Percentiles rank a stretch among this genome's conserved stretches.
These are phyloP conservation scores for Colletotrichum abscissum DNA, from an alignment of 2,329 filamentous ascomycete genomes.

Conservation along the genomic window DNA sequence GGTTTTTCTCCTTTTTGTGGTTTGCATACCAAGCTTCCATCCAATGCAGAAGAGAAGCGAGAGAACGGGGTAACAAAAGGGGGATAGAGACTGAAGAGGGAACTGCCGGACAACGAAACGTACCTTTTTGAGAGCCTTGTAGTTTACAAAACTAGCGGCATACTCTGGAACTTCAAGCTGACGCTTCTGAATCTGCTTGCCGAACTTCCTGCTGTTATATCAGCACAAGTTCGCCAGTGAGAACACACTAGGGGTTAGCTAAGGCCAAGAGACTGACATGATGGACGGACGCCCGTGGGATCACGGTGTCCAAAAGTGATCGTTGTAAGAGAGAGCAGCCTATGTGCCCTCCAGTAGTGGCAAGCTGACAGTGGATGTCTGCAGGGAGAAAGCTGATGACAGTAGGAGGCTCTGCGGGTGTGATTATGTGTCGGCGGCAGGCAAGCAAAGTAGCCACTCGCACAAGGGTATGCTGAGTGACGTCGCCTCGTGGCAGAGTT, in stretches of 20 bases:
- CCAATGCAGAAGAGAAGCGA: constrained; percentile 11
- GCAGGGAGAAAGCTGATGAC: constrained; percentile 24
- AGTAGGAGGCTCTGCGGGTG: constrained; percentile 17
- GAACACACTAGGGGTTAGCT: neutral
- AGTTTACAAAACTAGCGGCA: constrained; percentile 98
- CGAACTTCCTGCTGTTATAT: constrained; percentile 85
- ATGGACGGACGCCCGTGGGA: constrained; percentile 20
- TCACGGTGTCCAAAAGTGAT: constrained; percentile 21
- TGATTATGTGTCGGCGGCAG: constrained; percentile 23
- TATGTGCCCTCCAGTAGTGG: constrained; percentile 1
- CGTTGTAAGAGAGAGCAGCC: neutral
- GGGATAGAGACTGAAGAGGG: neutral
- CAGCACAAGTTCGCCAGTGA: neutral
- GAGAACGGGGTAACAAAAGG: constrained; percentile 13
- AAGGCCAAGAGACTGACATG: constrained; percentile 26
- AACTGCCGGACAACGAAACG: constrained; percentile 38
- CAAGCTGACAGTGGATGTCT: constrained; percentile 15
- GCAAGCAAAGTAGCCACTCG: constrained; percentile 11
- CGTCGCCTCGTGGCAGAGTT: constrained; percentile 19
- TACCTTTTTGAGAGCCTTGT: constrained; percentile 99
- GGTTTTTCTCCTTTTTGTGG: constrained; percentile 3
- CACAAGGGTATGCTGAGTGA: constrained; percentile 28
- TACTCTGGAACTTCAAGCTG: constrained; percentile 99
- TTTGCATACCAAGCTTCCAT: constrained; percentile 1
- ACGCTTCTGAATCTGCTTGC: constrained; percentile 98